phyloP scores from a whole-genome alignment of 2,329 filamentous ascomycete genomes.

The Lecanosticta acicola region DNA sequence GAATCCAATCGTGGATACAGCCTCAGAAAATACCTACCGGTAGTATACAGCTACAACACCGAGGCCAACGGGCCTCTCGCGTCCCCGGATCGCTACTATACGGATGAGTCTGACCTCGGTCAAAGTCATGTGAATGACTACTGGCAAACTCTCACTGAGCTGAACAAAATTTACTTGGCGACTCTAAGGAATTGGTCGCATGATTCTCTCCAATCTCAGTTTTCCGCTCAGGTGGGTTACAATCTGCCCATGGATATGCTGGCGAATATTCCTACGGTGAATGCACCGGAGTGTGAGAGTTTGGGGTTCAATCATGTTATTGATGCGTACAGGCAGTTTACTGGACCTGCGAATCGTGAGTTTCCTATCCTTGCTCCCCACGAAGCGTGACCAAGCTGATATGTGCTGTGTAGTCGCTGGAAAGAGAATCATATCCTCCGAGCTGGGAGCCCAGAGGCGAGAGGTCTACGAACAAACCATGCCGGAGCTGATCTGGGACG shows the following conservation, averaged over 20 bases:
- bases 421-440: conserved; percentile 31
- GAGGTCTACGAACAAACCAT: conserved; percentile 29
- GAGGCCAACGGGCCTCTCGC: conserved; percentile 18
- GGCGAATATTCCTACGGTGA: conserved; percentile 27
- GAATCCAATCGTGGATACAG: conserved; percentile 25
- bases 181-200: conserved; percentile 27
- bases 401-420: conserved; percentile 18
- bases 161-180: conserved; percentile 29
- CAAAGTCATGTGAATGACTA: conserved; percentile 29
- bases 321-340: conserved; percentile 33
- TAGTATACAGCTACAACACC: conserved; percentile 26
- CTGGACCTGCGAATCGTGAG: conserved; percentile 29
- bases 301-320: conserved; percentile 31
- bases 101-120: conserved; percentile 21
- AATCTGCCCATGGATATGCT: conserved; percentile 35
- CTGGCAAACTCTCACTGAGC: conserved; percentile 26
- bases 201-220: conserved; percentile 22
- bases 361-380: no score
- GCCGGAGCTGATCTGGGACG: conserved; percentile 32
- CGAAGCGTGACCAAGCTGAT: not conserved
- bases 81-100: conserved; percentile 20
- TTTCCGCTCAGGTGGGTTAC: conserved; percentile 32
- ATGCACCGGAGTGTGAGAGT: conserved; percentile 34
- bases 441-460: conserved; percentile 29
- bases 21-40: conserved; percentile 29